Percentiles rank a stretch among this genome's conserved stretches.
Conservation (phyloP, 2,329 filamentous ascomycete species). For the Balansia obtecta region DNA sequence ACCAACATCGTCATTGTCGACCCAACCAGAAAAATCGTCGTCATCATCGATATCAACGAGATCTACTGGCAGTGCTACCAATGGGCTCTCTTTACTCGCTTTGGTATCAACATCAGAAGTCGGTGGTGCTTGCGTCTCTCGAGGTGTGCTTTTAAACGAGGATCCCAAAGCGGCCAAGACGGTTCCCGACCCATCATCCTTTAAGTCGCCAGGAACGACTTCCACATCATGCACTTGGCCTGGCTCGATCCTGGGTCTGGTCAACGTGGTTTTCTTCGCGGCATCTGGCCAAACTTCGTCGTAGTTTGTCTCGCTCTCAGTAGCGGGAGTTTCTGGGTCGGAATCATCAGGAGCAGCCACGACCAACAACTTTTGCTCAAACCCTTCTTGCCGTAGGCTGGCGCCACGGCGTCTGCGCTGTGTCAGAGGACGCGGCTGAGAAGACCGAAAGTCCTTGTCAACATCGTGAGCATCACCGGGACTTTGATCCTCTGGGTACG, state of each 20-base stretch:
- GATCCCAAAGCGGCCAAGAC: background rate
- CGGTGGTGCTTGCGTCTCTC: background rate
- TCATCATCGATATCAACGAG: slow-evolving; percentile 7
- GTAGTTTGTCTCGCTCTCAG: slow-evolving; percentile 18
- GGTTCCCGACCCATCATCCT: background rate
- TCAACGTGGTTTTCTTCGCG: background rate
- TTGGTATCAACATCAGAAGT: background rate
- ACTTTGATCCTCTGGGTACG: slow-evolving; percentile 18
- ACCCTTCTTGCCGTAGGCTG: slow-evolving; percentile 20
- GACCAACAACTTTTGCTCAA: slow-evolving; percentile 45
- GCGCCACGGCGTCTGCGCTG: slow-evolving; percentile 26
- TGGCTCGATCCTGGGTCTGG: slow-evolving; percentile 6
- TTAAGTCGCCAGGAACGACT: background rate
- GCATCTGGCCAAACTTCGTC: slow-evolving; percentile 9
- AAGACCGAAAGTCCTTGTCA: slow-evolving; percentile 13
- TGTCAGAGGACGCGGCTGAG: slow-evolving; percentile 34
- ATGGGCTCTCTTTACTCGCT: slow-evolving; percentile 1
- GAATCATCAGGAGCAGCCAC: slow-evolving; percentile 54
- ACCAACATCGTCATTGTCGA: slow-evolving; percentile 12
- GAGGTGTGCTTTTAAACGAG: background rate
- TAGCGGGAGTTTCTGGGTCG: slow-evolving; percentile 39
- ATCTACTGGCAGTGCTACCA: slow-evolving; percentile 9
- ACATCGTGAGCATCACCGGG: slow-evolving; percentile 13
- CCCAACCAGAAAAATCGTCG: slow-evolving; percentile 16
- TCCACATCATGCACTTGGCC: background rate